Evolutionary conservation across 768 basidiomycete genomes (phyloP).

Genomic region (Boletus vinaceobasis): DNA sequence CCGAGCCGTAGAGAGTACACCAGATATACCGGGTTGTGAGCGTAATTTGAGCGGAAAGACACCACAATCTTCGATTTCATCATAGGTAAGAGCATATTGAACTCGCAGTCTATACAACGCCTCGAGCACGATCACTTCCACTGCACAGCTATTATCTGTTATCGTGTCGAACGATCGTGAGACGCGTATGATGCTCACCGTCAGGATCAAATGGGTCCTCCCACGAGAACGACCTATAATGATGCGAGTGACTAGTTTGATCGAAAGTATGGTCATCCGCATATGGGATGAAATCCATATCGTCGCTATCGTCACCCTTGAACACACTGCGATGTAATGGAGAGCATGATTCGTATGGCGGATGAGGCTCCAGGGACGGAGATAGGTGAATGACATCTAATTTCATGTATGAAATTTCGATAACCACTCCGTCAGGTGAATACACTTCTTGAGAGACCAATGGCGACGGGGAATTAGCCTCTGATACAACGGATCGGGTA

Average conservation of each 20-base stretch:
- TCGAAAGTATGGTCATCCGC: constrained; percentile 59
- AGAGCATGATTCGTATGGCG: constrained; percentile 56
- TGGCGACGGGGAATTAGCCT: neutral
- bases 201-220: constrained; percentile 40
- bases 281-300: constrained; percentile 60
- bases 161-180: constrained; percentile 14
- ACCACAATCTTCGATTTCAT: constrained; percentile 46
- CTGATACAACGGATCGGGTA: neutral
- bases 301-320: constrained; percentile 54
- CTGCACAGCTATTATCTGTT: constrained; percentile 28
- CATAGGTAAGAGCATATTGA: constrained; percentile 36
- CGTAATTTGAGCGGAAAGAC: constrained; percentile 42
- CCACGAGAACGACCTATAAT: constrained; percentile 53
- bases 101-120: constrained; percentile 41
- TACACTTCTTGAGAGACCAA: constrained; percentile 14
- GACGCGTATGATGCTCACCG: constrained; percentile 29
- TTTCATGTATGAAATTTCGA: constrained; percentile 6
- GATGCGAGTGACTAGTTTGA: constrained; percentile 33
- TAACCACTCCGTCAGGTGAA: constrained; percentile 11
- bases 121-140: constrained; percentile 51
- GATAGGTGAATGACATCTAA: constrained; percentile 15
- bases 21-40: constrained; percentile 23
- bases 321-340: constrained; percentile 46
- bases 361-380: constrained; percentile 25
- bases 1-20: constrained; percentile 24